Base-by-base conservation (phyloP, 371 early-diverging fungal genomes). In the Spiromyces aspiralis region DNA sequence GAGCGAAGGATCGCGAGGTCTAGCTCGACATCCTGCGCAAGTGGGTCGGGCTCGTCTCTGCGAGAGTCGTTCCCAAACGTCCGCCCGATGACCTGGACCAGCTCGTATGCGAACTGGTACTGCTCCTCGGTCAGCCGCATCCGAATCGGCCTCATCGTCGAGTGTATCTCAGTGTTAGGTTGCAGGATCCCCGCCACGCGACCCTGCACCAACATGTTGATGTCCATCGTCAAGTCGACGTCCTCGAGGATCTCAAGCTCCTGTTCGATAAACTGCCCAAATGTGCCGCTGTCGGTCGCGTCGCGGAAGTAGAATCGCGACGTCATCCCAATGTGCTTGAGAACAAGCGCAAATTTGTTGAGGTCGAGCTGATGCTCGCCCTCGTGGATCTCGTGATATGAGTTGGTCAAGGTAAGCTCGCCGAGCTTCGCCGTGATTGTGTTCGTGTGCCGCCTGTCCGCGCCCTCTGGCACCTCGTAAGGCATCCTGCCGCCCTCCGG, bases 351-450 rank as follows among this genome's bases (percentile, higher is more conserved):
- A 0, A 71, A 48, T 0, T 68, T 62, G 47, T 67, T 66, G 16
- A 56, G 61, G 20, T 47, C 76, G 63, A 13, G 50, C 56, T 20
- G 49, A 51, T 68, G 59, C 3, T 57, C 49, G 46, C 59, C 54
- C 25, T 52, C 55, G 41, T 70, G 42, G 57, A 69, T 50, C 25
- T 66, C 41, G 47, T 67, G 48, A 64, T 88, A 87, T 44, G 68
- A 59, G 61, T 93, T 94, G 19, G 65, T 71, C 0, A 92, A 86
- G 2, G 85, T 73, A 20, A 97, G 80, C 55, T 84, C 80, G 51
- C 98, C 98, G 23, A 92, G 72, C 64, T 90, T 78, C 24, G 90
- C 84, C 2, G 78, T 67, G n/a, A 94, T 56, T 4, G 62, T 60
- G 50, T 86, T 82, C 4, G 57, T 52, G 3, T 53, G 49, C 0